Base-by-base conservation (phyloP, 805 yeast genomes). In the Saturnispora galanensis region DNA sequence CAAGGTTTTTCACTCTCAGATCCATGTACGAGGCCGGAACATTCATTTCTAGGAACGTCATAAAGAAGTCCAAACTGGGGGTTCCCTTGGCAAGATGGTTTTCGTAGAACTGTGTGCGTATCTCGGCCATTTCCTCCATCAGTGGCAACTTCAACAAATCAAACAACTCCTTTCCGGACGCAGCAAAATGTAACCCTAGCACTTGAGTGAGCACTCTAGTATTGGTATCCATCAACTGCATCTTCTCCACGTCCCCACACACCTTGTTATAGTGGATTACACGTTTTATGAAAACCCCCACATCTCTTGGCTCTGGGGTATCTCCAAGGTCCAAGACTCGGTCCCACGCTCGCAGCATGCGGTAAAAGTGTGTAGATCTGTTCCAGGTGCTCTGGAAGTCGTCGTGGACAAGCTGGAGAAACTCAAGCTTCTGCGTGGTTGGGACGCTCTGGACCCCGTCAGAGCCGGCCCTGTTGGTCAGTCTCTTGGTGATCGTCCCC, bases 81-180 rank as follows among this genome's bases (percentile, higher is more conserved):
- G 12, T 8, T 12, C 34, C 32, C 21, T 28, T 21, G 12, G 28
- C 17, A 21, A 34, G 29, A 29, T 39, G 30, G 5, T 11, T 29
- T 5, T 44, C 39, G 31, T 44, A 38, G 31, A 44, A 38, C 18
- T 44, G 31, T 10, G 30, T 10, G 29, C 28, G 33, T 8, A 44
- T 44, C 8, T 37, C 33, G 16, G 13, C 31, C 15, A 33, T 26
- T 32, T 37, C 31, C 7, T 31, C 18, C 3, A 38, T 16, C 21
- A 30, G 41, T 3, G 50, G 38, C 21, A 45, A 39, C 13, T 46
- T 44, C 15, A 50, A 32, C 32, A 50, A 9, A 11, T 41, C 34
- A 29, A 50, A 50, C 11, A 50, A 16, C 21, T 50, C 52, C 31
- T 44, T 47, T 26, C 41, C 48, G 5, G 51, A 46, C 9, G 46